Percentiles rank a stretch among this genome's conserved stretches.
phyloP scores from a whole-genome alignment of 129 eudicot species.

The Chrysanthemum lavandulifolium region DNA sequence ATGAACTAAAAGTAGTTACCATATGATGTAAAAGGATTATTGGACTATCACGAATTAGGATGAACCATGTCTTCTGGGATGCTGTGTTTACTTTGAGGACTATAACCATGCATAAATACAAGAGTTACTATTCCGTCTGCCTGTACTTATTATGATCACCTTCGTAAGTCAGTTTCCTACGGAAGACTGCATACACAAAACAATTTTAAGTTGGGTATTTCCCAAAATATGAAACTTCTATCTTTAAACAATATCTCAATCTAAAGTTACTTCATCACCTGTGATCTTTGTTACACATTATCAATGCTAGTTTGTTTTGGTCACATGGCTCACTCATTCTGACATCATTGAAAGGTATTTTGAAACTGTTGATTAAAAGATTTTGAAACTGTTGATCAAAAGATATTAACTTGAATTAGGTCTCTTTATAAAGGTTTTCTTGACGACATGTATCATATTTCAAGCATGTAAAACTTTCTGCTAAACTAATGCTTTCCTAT shows the following conservation, averaged over 20 bases:
- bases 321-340: neutral
- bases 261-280: neutral
- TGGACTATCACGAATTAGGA: no score
- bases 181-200: neutral
- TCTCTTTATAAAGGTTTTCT: neutral
- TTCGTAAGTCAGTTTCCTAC: slow-evolving; percentile 5
- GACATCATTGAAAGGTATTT: neutral
- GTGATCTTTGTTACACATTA: neutral
- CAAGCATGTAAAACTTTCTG: neutral
- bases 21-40: no score
- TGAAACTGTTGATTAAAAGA: neutral
- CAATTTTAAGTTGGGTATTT: neutral
- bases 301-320: neutral
- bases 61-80: no score
- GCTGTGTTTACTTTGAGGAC: neutral
- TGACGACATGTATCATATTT: neutral
- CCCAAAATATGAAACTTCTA: neutral
- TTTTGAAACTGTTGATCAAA: slow-evolving; percentile 1
- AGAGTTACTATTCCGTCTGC: neutral
- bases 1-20: neutral
- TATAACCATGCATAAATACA: neutral
- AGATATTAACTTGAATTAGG: neutral
- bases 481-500: neutral
- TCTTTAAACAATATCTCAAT: neutral
- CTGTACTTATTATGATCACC: neutral